These are phyloP conservation scores for Actinidia arguta DNA, from an alignment of 179 eudicot species.

Conservation along the genomic window DNA sequence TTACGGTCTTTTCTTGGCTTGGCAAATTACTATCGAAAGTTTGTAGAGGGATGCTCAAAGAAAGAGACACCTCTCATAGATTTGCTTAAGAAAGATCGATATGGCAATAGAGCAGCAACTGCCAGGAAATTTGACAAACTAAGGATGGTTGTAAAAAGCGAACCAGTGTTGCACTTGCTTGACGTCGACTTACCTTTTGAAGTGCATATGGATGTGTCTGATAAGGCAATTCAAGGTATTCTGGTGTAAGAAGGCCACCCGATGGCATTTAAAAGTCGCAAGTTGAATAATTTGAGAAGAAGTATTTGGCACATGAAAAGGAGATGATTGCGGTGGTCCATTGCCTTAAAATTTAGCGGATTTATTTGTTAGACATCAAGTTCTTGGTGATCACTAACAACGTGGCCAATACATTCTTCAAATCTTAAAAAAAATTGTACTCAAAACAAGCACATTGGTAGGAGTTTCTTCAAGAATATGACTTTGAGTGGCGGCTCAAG, in stretches of 20 bases:
- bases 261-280: background rate
- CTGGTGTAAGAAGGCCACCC: background rate
- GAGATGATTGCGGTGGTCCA: too few relatives aligned
- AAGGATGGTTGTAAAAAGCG: background rate
- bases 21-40: slow-evolving; percentile 11
- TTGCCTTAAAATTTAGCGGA: too few relatives aligned
- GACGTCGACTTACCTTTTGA: background rate
- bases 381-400: too few relatives aligned
- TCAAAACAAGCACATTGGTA: too few relatives aligned
- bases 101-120: background rate
- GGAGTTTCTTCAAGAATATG: too few relatives aligned
- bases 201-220: background rate
- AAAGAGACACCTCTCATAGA: background rate
- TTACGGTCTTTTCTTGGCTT: background rate
- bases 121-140: background rate
- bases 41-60: slow-evolving; percentile 2
- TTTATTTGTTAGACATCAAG: too few relatives aligned
- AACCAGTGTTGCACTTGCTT: background rate
- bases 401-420: too few relatives aligned
- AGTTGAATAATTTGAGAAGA: background rate
- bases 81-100: background rate
- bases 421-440: too few relatives aligned
- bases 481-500: too few relatives aligned
- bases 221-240: slow-evolving; percentile 9
- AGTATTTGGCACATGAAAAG: background rate